Evolutionary conservation across 1,284 basidiomycete species (phyloP), one percentile per base, ranked within the genome.

Genomic region (Leccinum pseudoinsigne): DNA sequence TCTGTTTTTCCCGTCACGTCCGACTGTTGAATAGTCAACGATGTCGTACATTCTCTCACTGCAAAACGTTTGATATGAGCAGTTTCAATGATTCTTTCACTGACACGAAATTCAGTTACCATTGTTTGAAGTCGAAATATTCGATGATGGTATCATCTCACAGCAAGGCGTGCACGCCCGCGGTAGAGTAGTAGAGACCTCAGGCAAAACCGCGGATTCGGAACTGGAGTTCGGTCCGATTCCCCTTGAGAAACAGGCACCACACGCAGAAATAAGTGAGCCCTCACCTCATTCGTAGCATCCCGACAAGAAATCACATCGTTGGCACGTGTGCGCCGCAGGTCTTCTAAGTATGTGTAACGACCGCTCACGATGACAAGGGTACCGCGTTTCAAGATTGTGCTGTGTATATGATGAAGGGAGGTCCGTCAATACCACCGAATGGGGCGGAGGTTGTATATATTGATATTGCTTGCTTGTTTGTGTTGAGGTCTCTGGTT

Each of bases 341-440:
- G 23, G 28, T 85, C 82, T 2, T 83, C 78, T 12, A 14, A 38
- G 38, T 14, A 81, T 67, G 21, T 78, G 67, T 34, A 75, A 0
- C 68, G 71, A 7, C 72, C 75, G 21, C 68, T 76, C 2, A 81
- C 62, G 28, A 83, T 47, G 18, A n/a, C 74, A 84, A 45, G 66
- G 38, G 42, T 72, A 71, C 3, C 75, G 58, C 0, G 73, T 68
- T 0, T 80, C 68, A 10, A 84, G 72, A 2, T 72, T 73, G 63
- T 78, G 76, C 79, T 80, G 26, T 9, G 54, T 18, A 40, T 26
- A 31, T 1, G 4, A 16, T 6, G 50, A 54, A 54, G 26, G 18
- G 28, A 40, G 12, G 16, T 34, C 18, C 12, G 45, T 47, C 40
- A 18, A 18, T 50, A n/a, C 23, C 21, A 34, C 3, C 14, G 7